phyloP scores from a whole-genome alignment of 352 stramenopile species.

The Aphanomyces cochlioides region DNA sequence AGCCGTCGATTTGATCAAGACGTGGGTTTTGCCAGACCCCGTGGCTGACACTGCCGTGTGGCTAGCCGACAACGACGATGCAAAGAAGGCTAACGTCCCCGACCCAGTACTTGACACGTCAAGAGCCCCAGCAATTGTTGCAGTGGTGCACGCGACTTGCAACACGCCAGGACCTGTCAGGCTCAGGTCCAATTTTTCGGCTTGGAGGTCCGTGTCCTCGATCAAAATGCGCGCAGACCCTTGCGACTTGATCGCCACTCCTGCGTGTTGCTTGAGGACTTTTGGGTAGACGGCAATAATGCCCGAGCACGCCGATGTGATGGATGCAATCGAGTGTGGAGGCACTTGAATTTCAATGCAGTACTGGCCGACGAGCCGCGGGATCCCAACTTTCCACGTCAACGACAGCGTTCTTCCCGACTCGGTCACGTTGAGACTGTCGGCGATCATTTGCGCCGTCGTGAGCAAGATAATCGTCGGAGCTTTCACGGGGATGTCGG shows the following conservation, averaged over 20 bases:
- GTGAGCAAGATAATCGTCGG: constrained; percentile 1
- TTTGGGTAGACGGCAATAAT: background rate
- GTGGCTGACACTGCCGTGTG: background rate
- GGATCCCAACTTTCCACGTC: background rate
- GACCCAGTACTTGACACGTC: background rate
- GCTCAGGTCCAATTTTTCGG: constrained; percentile 5
- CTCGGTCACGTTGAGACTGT: background rate
- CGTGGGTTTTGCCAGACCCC: background rate
- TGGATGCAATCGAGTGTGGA: background rate
- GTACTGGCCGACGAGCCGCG: background rate
- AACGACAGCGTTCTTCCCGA: background rate
- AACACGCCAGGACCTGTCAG: background rate
- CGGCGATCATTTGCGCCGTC: background rate
- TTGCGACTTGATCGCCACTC: background rate
- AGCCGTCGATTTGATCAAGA: background rate
- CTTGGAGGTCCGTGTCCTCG: background rate
- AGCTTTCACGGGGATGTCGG: constrained; percentile 4
- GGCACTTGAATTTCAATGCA: constrained; percentile 5
- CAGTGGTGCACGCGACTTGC: background rate
- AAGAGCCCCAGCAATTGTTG: background rate
- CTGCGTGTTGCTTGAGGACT: background rate
- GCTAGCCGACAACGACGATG: background rate
- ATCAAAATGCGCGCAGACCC: background rate
- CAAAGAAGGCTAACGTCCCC: background rate
- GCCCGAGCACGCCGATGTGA: background rate